Base-by-base conservation (phyloP, 2,329 filamentous ascomycete species). In the Lasiodiplodia sp. region DNA sequence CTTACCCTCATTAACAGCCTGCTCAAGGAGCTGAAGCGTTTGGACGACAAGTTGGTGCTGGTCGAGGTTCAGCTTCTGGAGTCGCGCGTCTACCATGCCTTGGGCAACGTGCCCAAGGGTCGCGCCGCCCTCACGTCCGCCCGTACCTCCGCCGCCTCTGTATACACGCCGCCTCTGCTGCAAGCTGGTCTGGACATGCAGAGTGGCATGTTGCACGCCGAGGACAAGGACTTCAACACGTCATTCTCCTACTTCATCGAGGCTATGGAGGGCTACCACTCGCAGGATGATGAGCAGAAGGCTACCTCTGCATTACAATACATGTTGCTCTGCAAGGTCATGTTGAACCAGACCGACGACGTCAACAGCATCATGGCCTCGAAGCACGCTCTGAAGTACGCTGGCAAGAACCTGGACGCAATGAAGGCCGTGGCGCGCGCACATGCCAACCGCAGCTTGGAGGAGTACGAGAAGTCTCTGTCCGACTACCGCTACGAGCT, bases 271-370 rank as follows among this genome's bases (percentile, higher is more conserved):
- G 96, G 96, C 70, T 99, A 98, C 82, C 93, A 96, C 82, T 91
- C 91, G 57, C 94, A 97, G 80, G 96, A 99, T 73, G 94, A 97
- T 78, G 85, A 90, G 49, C 84, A 87, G 72, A 94, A 94, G 82
- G 96, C 96, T n/a, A 96, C 95, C n/a, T 93, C 95, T 14, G 94
- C 96, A 12, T 86, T 99, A 72, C 96, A 99, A 85, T 99, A 99
- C 86, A 99, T 99, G 96, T 88, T 99, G 67, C 90, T 99, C 44
- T 98, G 96, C 89, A 99, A 99, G 86, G 96, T 99, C 81, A 99
- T 99, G 96, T 87, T 99, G 74, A 99, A 99, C 83, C 87, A 96
- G 51, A 93, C 90, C 73, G 94, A 98, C 84, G 96, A 99, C 80
- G 95, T 99, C 80, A 97, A 95, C 83, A 89, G 92, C 78, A 88